phyloP scores from a whole-genome alignment of 2,329 filamentous ascomycete species.

The Dothideomycetidae sp. region DNA sequence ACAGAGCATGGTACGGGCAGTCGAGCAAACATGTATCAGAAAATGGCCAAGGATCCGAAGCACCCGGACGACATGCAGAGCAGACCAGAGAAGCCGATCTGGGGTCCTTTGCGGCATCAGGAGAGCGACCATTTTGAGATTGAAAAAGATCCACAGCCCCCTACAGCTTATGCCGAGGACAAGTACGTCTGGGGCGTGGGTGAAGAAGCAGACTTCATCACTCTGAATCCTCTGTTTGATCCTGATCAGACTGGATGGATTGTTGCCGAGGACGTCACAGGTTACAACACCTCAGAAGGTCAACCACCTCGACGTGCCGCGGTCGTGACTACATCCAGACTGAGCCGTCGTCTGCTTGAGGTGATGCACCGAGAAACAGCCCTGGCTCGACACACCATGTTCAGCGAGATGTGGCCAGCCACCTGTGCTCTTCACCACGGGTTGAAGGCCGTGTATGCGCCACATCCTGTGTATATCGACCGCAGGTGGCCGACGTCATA shows the following conservation, averaged over 20 bases:
- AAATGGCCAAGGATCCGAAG: slow-evolving; percentile 18
- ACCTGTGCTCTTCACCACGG: slow-evolving; percentile 59
- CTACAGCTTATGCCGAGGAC: slow-evolving; percentile 40
- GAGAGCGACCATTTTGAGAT: slow-evolving; percentile 36
- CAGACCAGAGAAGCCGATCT: slow-evolving; percentile 33
- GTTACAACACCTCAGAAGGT: slow-evolving; percentile 42
- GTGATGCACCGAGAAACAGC: slow-evolving; percentile 66
- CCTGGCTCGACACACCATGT: slow-evolving; percentile 55
- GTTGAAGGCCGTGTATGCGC: slow-evolving; percentile 57
- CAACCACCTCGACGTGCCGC: slow-evolving; percentile 53
- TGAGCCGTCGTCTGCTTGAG: slow-evolving; percentile 50
- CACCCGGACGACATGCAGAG: slow-evolving; percentile 30
- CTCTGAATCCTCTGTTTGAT: slow-evolving; percentile 64
- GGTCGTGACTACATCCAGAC: slow-evolving; percentile 56
- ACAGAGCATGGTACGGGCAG: slow-evolving; percentile 38
- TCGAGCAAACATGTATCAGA: slow-evolving; percentile 30
- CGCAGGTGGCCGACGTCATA: slow-evolving; percentile 41
- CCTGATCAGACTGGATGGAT: slow-evolving; percentile 58
- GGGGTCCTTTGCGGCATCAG: slow-evolving; percentile 31
- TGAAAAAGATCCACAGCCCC: slow-evolving; percentile 39
- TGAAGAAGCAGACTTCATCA: slow-evolving; percentile 62
- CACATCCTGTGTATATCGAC: slow-evolving; percentile 44
- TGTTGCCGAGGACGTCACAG: slow-evolving; percentile 54
- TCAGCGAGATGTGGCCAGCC: slow-evolving; percentile 66
- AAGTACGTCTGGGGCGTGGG: slow-evolving; percentile 50